These are phyloP conservation scores for Camelina laxa DNA, from an alignment of 345 rosid genomes.

Conservation along the genomic window DNA sequence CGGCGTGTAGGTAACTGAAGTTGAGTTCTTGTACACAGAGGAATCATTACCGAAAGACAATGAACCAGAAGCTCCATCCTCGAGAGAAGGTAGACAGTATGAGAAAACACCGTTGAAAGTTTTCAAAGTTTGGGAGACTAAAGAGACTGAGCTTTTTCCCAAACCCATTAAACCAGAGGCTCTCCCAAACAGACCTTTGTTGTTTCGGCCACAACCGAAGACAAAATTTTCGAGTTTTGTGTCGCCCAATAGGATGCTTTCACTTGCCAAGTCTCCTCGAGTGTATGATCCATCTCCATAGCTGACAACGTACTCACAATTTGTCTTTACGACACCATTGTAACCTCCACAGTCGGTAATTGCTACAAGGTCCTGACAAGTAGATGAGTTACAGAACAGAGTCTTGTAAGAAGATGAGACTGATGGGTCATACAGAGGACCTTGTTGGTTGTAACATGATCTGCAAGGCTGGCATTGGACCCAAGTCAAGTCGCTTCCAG, in stretches of 20 bases:
- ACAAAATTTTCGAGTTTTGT: constrained; percentile 52
- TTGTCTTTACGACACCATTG: constrained; percentile 32
- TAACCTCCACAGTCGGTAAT: constrained; percentile 61
- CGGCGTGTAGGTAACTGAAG: constrained; percentile 66
- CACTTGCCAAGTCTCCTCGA: constrained; percentile 70
- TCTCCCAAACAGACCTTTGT: constrained; percentile 81
- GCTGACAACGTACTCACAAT: constrained; percentile 70
- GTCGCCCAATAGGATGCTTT: constrained; percentile 55
- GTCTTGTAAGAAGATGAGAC: constrained; percentile 61
- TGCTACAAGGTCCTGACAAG: constrained; percentile 60
- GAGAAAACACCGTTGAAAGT: constrained; percentile 78
- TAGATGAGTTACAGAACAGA: constrained; percentile 67
- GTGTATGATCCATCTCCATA: constrained; percentile 95
- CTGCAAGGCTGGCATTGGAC: constrained; percentile 90
- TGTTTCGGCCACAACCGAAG: constrained; percentile 85
- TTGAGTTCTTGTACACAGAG: constrained; percentile 64
- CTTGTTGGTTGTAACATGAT: constrained; percentile 71
- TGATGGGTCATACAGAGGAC: constrained; percentile 73
- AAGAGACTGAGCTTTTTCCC: constrained; percentile 73
- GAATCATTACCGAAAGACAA: constrained; percentile 64
- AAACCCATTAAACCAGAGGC: constrained; percentile 90
- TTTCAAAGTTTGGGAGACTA: constrained; percentile 64
- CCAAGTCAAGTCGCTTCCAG: constrained; percentile 97
- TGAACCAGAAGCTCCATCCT: constrained; percentile 71
- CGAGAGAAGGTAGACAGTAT: constrained; percentile 78